Percentiles rank a stretch among this genome's conserved stretches.
Conservation (phyloP, 495 filamentous ascomycete species). For the Pyronema domesticum region DNA sequence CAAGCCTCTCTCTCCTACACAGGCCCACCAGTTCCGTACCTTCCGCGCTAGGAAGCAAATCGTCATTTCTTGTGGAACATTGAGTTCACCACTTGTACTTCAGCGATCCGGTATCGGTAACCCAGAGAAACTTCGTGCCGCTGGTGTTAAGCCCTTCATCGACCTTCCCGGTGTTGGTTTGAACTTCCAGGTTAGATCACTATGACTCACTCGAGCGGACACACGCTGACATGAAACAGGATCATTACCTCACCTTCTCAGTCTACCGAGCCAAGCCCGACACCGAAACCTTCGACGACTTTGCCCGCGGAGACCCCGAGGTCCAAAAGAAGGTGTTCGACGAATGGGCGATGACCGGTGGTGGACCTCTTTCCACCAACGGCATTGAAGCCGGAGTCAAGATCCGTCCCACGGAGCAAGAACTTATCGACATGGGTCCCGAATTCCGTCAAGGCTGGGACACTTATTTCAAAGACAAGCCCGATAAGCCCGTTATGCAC, state of each 20-base stretch:
- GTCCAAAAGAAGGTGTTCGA: constrained; percentile 51
- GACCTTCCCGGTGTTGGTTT: constrained; percentile 67
- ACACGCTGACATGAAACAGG: constrained; percentile 17
- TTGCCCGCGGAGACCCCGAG: constrained; percentile 53
- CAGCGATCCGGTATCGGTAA: constrained; percentile 39
- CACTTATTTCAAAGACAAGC: constrained; percentile 68
- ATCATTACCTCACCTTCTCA: constrained; percentile 69
- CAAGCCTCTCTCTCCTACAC: constrained; percentile 30
- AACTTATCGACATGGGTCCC: constrained; percentile 49
- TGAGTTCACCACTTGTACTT: constrained; percentile 60
- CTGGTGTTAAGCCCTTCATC: constrained; percentile 52
- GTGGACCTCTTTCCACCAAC: constrained; percentile 64
- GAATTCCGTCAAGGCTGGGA: constrained; percentile 58
- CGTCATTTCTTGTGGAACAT: constrained; percentile 60
- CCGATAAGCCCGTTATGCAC: constrained; percentile 77
- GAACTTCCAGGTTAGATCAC: constrained; percentile 45
- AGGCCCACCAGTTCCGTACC: constrained; percentile 29
- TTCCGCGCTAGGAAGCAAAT: constrained; percentile 62
- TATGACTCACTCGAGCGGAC: background rate
- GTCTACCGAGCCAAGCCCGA: constrained; percentile 59
- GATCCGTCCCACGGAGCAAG: constrained; percentile 50
- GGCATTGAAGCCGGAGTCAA: constrained; percentile 75
- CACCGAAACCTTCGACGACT: constrained; percentile 65
- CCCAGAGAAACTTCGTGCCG: constrained; percentile 52
- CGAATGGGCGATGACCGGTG: constrained; percentile 65